Conservation (phyloP, 2,329 filamentous ascomycete genomes). For the Claviceps arundinis region DNA sequence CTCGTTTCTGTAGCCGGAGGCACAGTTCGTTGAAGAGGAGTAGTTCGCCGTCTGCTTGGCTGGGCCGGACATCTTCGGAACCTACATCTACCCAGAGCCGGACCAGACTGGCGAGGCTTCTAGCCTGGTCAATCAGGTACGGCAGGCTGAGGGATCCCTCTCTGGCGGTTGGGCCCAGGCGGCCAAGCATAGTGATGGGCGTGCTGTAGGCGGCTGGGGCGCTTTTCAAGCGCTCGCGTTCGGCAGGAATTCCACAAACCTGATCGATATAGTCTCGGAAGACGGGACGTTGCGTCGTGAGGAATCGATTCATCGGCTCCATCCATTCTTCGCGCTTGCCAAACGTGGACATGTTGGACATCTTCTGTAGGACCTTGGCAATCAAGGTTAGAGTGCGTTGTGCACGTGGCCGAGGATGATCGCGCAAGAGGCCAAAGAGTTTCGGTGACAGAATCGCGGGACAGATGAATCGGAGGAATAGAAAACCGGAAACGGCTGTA, state of each 20-base stretch:
- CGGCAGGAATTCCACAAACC: conserved; percentile 69
- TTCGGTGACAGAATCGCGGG: conserved; percentile 94
- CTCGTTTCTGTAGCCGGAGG: conserved; percentile 33
- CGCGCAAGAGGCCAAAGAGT: conserved; percentile 70
- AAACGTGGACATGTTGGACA: conserved; percentile 83
- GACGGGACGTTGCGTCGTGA: conserved; percentile 59
- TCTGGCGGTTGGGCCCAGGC: conserved; percentile 64
- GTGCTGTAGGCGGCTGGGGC: conserved; percentile 83
- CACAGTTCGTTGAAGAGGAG: conserved; percentile 40
- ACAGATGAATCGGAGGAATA: conserved; percentile 91
- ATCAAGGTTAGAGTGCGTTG: conserved; percentile 85
- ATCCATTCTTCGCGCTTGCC: conserved; percentile 97
- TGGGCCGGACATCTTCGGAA: conserved; percentile 23
- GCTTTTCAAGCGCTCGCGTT: conserved; percentile 44
- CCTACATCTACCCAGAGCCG: conserved; percentile 60
- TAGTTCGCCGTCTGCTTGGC: conserved; percentile 33
- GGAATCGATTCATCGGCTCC: conserved; percentile 92
- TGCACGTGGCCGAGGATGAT: conserved; percentile 70
- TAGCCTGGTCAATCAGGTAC: conserved; percentile 79
- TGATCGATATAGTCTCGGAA: conserved; percentile 82
- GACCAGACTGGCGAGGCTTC: conserved; percentile 72
- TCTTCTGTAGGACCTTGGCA: conserved; percentile 79
- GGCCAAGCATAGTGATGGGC: conserved; percentile 75
- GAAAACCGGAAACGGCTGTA: conserved; percentile 86
- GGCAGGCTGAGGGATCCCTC: conserved; percentile 91